Evolutionary conservation across 768 basidiomycete genomes (phyloP), one percentile per base, ranked within the genome.

Genomic region (Mycena polygramma): DNA sequence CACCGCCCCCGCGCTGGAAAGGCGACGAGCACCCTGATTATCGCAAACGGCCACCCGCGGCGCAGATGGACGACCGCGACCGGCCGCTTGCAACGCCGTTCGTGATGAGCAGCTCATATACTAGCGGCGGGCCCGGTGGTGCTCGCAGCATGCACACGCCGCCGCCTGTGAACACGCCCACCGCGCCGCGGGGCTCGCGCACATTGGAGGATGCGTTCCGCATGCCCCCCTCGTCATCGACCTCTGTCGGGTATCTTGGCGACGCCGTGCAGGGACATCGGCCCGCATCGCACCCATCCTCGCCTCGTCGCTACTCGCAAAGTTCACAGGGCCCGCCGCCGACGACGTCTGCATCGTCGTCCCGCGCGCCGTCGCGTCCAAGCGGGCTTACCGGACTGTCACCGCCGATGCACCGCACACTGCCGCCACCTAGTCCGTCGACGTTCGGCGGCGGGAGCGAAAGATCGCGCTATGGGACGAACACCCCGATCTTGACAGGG

Each of bases 81-180:
- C 82, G 89, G 65, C 87, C 87, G 2, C 77, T 86, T 54, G 83
- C 88, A 8, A 86, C 84, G 48, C 86, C 89, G 4, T 90, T 90
- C 73, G 86, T 84, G 10, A 85, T 90, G 79, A 82, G 80, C 9
- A 84, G 87, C 7, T 83, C 85, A 37, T 84, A 86, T 61, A 79
- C 79, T 36, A 81, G 81, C 52, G 60, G 77, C 71, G 76, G 41
- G 57, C 53, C 57, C 61, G 70, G 59, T 39, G 74, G 55, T 43
- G 73, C 46, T 46, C 75, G 45, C 57, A 68, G 52, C 69, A 74
- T 73, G 74, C 66, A 67, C 35, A 73, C 72, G 2, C 76, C 77
- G 26, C 55, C 75, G 52, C 70, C 73, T 22, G 69, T 69, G 45
- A 79, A 78, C 48, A 74, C 78, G 17, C 79, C 79, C 9, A 75